Percentiles rank a stretch among this genome's conserved stretches.
phyloP scores from a whole-genome alignment of 495 filamentous ascomycete species.

The Astrothelium macrocarpum region DNA sequence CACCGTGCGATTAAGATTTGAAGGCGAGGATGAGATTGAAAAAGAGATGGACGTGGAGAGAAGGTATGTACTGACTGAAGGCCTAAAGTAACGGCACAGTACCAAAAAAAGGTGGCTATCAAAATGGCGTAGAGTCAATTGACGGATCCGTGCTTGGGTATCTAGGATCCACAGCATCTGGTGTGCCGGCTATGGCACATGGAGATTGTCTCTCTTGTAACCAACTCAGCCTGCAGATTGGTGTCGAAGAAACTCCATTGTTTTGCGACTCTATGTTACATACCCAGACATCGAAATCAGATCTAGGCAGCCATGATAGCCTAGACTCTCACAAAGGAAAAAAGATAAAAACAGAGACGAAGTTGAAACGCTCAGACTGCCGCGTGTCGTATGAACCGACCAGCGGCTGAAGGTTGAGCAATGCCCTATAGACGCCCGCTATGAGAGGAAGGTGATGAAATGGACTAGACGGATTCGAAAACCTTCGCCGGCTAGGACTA shows the following conservation, averaged over 20 bases:
- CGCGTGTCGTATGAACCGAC: not conserved
- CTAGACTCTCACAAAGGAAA: not conserved
- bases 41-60: constrained; percentile 31
- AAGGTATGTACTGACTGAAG: constrained; percentile 27
- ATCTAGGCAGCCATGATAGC: not conserved
- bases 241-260: not conserved
- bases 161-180: not conserved
- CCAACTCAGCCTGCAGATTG: not conserved
- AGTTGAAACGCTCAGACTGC: not conserved
- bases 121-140: not conserved
- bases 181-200: not conserved
- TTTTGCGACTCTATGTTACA: not conserved
- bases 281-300: not conserved
- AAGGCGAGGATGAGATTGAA: constrained; percentile 35
- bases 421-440: not conserved
- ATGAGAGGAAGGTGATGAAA: not conserved
- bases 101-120: not conserved
- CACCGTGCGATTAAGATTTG: constrained; percentile 29
- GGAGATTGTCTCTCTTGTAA: not conserved
- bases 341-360: not conserved
- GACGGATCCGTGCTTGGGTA: not conserved
- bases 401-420: not conserved
- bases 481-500: not conserved
- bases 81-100: not conserved
- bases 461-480: not conserved